Evolutionary conservation across 768 basidiomycete species (phyloP), one percentile per base, ranked within the genome.

Genomic region (Lactifluus subvellereus): DNA sequence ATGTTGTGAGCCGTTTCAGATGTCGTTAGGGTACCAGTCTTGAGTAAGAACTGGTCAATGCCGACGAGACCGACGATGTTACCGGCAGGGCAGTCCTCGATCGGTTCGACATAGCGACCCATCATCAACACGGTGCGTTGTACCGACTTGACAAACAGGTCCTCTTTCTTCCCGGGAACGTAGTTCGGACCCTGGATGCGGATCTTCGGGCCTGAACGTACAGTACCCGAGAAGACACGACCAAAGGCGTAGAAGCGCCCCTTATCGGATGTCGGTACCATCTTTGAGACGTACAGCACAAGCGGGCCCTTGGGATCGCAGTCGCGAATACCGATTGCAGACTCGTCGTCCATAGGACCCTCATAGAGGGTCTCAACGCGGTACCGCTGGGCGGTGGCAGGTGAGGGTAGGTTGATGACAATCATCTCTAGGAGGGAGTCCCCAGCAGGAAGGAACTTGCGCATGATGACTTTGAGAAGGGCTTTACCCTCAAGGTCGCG

Each of bases 241-340:
- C 97, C 97, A 77, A 99, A 99, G 65, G 97, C 97, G 78, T 98
- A 98, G 90, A 98, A 99, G 65, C 97, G 94, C 72, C 97, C 97
- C 80, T 98, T 98, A 78, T 99, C 97, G 69, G 97, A 97, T 47
- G 97, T 98, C 66, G 97, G 97, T 71, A 98, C 97, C 97, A 99
- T 98, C 87, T 98, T 98, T 69, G 97, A 98, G 79, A 99, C 82
- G 78, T 99, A 99, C 67, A 96, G 85, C 73, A 98, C 94, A 66
- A 99, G 89, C 67, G 97, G 97, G 57, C 87, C 97, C 50, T 87
- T 88, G 75, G 97, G 89, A 78, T 98, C 92, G 75, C 97, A 99
- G 75, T 98, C 95, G 57, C 97, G 88, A 81, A 99, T 95, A 79
- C 86, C 92, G 69, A 98, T 93, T 69, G 97, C 97, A 64, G 93